Percentiles rank a stretch among this genome's conserved stretches.
Evolutionary conservation across 208 protist genomes (phyloP).

Genomic region (Trypanosoma conorhini): DNA sequence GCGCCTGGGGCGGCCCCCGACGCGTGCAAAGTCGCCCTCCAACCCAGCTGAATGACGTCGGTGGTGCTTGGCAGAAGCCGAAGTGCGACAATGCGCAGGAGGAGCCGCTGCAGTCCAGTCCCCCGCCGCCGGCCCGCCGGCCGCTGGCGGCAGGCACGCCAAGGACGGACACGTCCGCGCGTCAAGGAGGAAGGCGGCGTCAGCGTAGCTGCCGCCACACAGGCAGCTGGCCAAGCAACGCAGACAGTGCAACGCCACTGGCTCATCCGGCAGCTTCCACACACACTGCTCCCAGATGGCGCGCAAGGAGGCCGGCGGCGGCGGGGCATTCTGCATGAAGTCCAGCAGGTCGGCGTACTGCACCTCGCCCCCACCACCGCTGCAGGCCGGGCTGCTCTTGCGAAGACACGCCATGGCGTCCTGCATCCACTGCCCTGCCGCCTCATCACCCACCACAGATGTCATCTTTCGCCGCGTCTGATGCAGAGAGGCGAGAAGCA

Average conservation of each 20-base stretch:
- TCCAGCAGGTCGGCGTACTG: slow-evolving; percentile 26
- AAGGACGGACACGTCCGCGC: neutral
- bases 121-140: neutral
- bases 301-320: slow-evolving; percentile 46
- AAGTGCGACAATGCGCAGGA: slow-evolving; percentile 49
- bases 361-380: slow-evolving; percentile 9
- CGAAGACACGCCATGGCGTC: slow-evolving; percentile 3
- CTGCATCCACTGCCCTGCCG: slow-evolving; percentile 3
- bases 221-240: slow-evolving; percentile 55
- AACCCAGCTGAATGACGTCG: slow-evolving; percentile 60
- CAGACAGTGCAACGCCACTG: slow-evolving; percentile 55
- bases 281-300: slow-evolving; percentile 51
- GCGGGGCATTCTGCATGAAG: slow-evolving; percentile 32
- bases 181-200: slow-evolving; percentile 19
- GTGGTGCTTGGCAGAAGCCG: slow-evolving; percentile 37
- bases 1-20: neutral
- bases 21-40: slow-evolving; percentile 15
- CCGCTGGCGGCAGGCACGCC: neutral
- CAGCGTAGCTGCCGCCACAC: slow-evolving; percentile 9
- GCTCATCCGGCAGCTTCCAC: slow-evolving; percentile 62
- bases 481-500: neutral
- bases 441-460: neutral
- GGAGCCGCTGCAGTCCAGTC: slow-evolving; percentile 24
- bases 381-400: neutral
- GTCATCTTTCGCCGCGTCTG: neutral